These are phyloP conservation scores for Salix udensis DNA, from an alignment of 345 rosid genomes.

Conservation along the genomic window DNA sequence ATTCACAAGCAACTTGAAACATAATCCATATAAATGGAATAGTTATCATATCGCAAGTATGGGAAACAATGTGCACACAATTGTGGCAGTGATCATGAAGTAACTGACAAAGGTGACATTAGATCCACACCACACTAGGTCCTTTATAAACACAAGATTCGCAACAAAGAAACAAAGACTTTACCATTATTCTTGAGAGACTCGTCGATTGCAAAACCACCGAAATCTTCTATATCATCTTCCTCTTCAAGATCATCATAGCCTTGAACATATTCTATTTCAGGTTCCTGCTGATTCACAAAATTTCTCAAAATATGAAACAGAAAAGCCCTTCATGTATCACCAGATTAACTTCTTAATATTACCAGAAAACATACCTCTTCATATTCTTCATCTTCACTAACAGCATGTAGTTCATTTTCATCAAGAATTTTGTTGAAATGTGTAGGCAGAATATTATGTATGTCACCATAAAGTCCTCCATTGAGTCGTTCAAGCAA, in stretches of 20 bases:
- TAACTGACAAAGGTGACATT: background rate
- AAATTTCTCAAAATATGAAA: background rate
- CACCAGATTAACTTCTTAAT: background rate
- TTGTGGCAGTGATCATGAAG: background rate
- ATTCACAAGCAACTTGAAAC: background rate
- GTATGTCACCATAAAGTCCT: constrained; percentile 68
- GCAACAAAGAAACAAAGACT: too few species aligned
- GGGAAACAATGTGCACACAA: background rate
- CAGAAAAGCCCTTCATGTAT: background rate
- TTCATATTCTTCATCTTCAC: constrained; percentile 37
- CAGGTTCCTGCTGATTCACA: constrained; percentile 50
- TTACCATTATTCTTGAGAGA: constrained; percentile 37
- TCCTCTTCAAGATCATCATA: constrained; percentile 75
- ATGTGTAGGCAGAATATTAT: constrained; percentile 49
- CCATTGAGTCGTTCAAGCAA: constrained; percentile 67
- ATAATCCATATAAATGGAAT: background rate
- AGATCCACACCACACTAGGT: background rate
- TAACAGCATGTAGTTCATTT: constrained; percentile 28
- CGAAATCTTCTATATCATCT: constrained; percentile 88
- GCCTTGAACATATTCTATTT: constrained; percentile 76
- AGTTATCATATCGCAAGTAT: background rate
- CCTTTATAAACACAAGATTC: background rate
- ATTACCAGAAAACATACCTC: constrained; percentile 36
- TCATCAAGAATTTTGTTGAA: constrained; percentile 51
- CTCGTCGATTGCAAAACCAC: constrained; percentile 33